Evolutionary conservation across 768 basidiomycete species (phyloP).

Genomic region (Leccinum obscurum): DNA sequence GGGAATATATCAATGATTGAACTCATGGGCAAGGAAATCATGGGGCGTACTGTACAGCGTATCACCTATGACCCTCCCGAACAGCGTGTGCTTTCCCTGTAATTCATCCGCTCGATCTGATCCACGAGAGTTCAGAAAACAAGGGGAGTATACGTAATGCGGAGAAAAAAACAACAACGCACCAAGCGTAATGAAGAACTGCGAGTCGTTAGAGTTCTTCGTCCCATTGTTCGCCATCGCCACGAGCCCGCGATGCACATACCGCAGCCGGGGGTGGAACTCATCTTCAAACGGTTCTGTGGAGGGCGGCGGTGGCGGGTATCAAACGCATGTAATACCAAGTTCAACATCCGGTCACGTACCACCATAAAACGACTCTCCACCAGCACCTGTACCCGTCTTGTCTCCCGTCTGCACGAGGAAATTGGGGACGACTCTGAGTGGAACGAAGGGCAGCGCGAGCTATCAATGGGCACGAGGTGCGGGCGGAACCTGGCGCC

Average conservation of each 20-base stretch:
- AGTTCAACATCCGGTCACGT: constrained; percentile 13
- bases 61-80: constrained; percentile 87
- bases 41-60: constrained; percentile 78
- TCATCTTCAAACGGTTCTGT: constrained; percentile 93
- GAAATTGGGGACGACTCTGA: constrained; percentile 84
- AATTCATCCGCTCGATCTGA: constrained; percentile 89
- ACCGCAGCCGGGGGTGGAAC: constrained; percentile 88
- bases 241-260: constrained; percentile 85
- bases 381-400: constrained; percentile 87
- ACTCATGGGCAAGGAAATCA: background rate
- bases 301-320: background rate
- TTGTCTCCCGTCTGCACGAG: constrained; percentile 94
- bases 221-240: constrained; percentile 92
- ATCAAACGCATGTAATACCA: background rate
- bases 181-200: constrained; percentile 96
- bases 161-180: constrained; percentile 11
- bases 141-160: background rate
- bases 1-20: background rate
- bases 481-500: constrained; percentile 1
- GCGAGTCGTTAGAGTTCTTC: constrained; percentile 89
- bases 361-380: constrained; percentile 96
- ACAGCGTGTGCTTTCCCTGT: constrained; percentile 92
- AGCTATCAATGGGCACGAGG: background rate
- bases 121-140: background rate
- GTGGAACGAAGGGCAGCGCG: background rate